Evolutionary conservation across 345 rosid genomes (phyloP), one percentile per base, ranked within the genome.

Genomic region (Pistacia atlantica): DNA sequence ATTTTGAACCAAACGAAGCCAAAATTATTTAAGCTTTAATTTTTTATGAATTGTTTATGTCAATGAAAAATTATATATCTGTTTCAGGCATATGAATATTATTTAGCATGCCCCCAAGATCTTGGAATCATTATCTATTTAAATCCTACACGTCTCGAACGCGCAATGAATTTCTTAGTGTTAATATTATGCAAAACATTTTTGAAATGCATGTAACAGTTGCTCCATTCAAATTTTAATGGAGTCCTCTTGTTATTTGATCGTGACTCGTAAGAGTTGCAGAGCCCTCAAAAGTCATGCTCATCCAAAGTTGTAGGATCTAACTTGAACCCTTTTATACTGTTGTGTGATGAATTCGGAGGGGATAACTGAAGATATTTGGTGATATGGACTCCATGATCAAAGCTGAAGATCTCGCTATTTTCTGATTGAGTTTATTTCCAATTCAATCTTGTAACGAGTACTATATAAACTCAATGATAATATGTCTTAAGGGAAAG

Each of bases 21-120:
- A n/a, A n/a, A 42, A 42, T 42, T 7, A 42, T 67, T 25, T 0
- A 49, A 14, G 58, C 31, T 49, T 72, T 62, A 46, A 31, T 31
- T 31, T 31, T 31, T 2, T 51, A 35, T 67, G 74, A 75, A 67
- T 60, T 75, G 77, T 37, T 52, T 66, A 74, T 61, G 46, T 80
- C 77, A 80, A 71, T 58, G 74, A 66, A 66, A 71, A 76, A 42
- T 46, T 13, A 62, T 31, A 13, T 20, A 16, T 65, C 35, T 28
- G 61, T 64, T 38, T 49, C 77, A 71, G 22, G 48, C 68, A 56
- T 54, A 28, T 55, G 77, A 54, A 74, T 48, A 38, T 51, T 51
- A 28, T 61, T 52, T 73, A 38, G 67, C 70, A 68, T 37, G 17
- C 3, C 7, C 46, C 22, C 31, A 51, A 67, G 31, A 22, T 68